Evolutionary conservation across 495 filamentous ascomycete species (phyloP).

Genomic region (Lepraria neglecta): DNA sequence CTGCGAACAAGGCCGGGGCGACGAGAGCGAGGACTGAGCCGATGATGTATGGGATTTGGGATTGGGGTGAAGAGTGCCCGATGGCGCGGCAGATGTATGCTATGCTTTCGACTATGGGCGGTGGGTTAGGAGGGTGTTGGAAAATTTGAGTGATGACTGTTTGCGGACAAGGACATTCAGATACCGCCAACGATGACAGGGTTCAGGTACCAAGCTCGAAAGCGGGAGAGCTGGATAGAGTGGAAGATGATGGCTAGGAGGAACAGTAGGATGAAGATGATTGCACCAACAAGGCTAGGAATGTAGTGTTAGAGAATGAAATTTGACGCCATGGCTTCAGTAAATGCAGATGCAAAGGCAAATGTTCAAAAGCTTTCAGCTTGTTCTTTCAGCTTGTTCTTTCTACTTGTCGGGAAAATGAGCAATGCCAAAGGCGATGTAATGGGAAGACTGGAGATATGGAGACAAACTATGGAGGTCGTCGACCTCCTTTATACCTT

Average conservation of each 20-base stretch:
- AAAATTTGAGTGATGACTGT: no score
- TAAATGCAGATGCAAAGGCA: background rate
- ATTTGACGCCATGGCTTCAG: background rate
- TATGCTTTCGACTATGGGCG: constrained; percentile 6
- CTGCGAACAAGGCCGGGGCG: constrained; percentile 31
- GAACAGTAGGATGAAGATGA: constrained; percentile 47
- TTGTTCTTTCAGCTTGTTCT: background rate
- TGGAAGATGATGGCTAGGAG: constrained; percentile 41
- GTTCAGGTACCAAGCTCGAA: constrained; percentile 54
- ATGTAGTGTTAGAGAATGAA: constrained; percentile 32
- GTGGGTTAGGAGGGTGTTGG: background rate
- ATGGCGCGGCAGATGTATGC: constrained; percentile 19
- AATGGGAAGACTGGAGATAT: background rate
- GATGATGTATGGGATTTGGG: constrained; percentile 32
- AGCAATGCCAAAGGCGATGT: no score
- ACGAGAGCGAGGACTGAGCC: constrained; percentile 36
- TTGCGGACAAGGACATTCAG: background rate
- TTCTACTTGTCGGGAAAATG: no score
- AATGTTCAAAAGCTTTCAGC: background rate
- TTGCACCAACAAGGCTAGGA: constrained; percentile 43
- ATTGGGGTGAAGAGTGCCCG: constrained; percentile 1
- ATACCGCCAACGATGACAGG: constrained; percentile 51
- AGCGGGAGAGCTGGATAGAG: constrained; percentile 40
- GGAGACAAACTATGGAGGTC: background rate
- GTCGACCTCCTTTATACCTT: no score